A percentile compares a stretch with the other conserved stretches of the same genome.
Conservation (phyloP, 1,284 basidiomycete species). For the Phylloboletellus chloephorus region DNA sequence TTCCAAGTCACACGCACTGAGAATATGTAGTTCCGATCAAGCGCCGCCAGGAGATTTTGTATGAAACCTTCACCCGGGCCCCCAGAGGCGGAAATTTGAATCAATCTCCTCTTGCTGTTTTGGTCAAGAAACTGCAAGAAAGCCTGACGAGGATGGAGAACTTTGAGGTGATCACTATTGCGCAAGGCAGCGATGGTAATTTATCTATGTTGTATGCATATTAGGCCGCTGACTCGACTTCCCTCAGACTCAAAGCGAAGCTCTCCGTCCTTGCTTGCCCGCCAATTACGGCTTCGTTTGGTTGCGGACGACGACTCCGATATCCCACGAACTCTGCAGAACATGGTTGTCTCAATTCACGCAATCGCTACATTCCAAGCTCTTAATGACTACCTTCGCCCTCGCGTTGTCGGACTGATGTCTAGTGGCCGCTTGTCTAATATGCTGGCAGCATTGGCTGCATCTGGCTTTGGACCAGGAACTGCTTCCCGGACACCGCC, state of each 20-base stretch:
- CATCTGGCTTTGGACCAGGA: conserved; percentile 59
- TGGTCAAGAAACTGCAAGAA: conserved; percentile 94
- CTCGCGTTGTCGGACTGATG: conserved; percentile 76
- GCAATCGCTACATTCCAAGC: conserved; percentile 96
- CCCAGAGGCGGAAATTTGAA: conserved; percentile 38
- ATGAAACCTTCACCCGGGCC: conserved; percentile 66
- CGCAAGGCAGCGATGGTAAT: conserved; percentile 68
- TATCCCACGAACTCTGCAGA: conserved; percentile 78
- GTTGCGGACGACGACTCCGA: conserved; percentile 83
- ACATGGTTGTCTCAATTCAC: conserved; percentile 92
- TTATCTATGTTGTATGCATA: conserved; percentile 4
- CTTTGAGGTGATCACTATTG: conserved; percentile 89
- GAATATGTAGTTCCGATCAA: conserved; percentile 45
- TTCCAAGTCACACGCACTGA: conserved; percentile 12
- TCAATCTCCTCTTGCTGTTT: conserved; percentile 68
- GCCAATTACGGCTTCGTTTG: conserved; percentile 83
- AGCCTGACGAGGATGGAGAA: conserved; percentile 88
- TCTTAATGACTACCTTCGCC: conserved; percentile 89
- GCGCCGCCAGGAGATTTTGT: conserved; percentile 66
- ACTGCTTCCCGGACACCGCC: conserved; percentile 25
- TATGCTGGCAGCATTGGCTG: conserved; percentile 87
- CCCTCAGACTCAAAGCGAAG: conserved; percentile 73
- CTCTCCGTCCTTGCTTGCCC: conserved; percentile 80
- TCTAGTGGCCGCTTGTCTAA: conserved; percentile 69
- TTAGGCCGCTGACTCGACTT: conserved; percentile 5